Evolutionary conservation across 164 flowering plant genomes (phyloP).

Genomic region (Taxillus chinensis): DNA sequence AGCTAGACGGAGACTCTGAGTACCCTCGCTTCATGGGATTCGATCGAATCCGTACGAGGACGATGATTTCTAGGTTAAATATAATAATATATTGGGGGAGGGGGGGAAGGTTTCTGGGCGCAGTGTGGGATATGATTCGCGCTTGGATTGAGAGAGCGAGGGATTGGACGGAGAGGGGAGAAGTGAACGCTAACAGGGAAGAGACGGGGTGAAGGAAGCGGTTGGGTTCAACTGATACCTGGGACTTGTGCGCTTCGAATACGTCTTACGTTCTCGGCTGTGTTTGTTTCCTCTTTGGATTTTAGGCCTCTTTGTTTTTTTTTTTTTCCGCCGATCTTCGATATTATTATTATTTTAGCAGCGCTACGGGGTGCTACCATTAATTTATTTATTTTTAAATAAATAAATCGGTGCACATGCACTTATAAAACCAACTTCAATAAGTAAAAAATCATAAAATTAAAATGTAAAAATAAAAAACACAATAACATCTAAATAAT

Average conservation of each 20-base stretch:
- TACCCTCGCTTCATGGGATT: conserved; percentile 46
- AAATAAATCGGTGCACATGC: too few relatives aligned
- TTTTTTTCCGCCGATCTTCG: too few relatives aligned
- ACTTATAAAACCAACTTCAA: too few relatives aligned
- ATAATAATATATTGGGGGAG: background rate
- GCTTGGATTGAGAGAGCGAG: background rate
- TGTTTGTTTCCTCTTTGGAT: too few relatives aligned
- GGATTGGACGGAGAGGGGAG: background rate
- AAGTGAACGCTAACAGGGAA: background rate
- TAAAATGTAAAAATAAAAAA: too few relatives aligned
- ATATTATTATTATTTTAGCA: too few relatives aligned
- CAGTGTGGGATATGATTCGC: background rate
- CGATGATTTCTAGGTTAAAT: background rate
- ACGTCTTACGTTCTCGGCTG: background rate
- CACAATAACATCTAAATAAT: too few relatives aligned
- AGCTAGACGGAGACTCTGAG: conserved; percentile 33
- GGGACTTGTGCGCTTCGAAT: background rate
- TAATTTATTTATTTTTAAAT: too few relatives aligned
- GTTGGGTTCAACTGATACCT: background rate
- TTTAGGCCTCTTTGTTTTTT: too few relatives aligned
- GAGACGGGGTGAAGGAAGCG: background rate
- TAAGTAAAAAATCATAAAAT: too few relatives aligned
- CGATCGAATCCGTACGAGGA: background rate
- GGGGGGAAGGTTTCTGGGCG: background rate
- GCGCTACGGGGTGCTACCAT: too few relatives aligned